Percentiles rank a stretch among this genome's conserved stretches.
Evolutionary conservation across 495 filamentous ascomycete species (phyloP).

Genomic region (Tetracladium setigerum): DNA sequence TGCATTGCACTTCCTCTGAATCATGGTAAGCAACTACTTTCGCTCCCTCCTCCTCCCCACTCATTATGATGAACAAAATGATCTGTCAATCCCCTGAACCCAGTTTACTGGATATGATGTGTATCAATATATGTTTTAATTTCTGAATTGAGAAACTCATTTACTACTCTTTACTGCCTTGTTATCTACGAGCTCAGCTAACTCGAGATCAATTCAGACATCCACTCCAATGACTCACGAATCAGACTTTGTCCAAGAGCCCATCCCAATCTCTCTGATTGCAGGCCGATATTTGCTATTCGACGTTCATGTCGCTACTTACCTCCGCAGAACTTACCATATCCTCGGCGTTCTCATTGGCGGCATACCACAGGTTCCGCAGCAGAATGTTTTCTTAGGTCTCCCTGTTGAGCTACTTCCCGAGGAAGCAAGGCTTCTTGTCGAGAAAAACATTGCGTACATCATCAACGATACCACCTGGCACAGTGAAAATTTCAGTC

Average conservation of each 20-base stretch:
- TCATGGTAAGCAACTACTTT: conserved; percentile 25
- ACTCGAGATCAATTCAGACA: conserved; percentile 3
- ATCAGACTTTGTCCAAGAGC: conserved; percentile 14
- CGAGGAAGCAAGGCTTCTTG: conserved; percentile 78
- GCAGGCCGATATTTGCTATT: conserved; percentile 81
- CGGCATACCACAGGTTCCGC: conserved; percentile 80
- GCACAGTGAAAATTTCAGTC: conserved; percentile 42
- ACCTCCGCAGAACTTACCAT: conserved; percentile 71
- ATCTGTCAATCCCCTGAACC: conserved; percentile 91
- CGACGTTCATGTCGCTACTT: conserved; percentile 72
- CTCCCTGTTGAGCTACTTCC: conserved; percentile 83
- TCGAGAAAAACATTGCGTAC: conserved; percentile 72
- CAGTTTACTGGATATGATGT: conserved; percentile 26
- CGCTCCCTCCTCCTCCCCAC: conserved; percentile 18
- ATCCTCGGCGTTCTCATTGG: conserved; percentile 86
- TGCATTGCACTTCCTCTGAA: too few species aligned
- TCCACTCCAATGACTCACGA: not conserved
- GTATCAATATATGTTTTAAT: conserved; percentile 29
- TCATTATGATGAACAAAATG: conserved; percentile 65
- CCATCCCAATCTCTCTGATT: conserved; percentile 74
- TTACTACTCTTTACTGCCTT: not conserved
- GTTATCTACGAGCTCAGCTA: not conserved
- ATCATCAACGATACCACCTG: conserved; percentile 67
- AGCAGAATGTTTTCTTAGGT: conserved; percentile 91
- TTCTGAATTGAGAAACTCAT: conserved; percentile 15